phyloP scores from a whole-genome alignment of 345 rosid species.

The Euphorbia lathyris region DNA sequence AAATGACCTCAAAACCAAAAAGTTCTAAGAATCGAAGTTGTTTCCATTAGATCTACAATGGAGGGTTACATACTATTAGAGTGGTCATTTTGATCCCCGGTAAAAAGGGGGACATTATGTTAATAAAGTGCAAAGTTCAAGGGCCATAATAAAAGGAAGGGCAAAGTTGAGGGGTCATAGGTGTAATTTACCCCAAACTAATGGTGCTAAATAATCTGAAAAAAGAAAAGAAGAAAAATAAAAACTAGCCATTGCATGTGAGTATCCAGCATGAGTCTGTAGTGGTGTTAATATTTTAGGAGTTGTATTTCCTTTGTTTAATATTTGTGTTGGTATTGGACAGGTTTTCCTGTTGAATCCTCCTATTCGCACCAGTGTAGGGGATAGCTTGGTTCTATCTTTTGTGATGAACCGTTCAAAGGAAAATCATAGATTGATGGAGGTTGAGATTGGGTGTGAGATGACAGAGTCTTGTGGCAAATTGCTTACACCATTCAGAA shows the following conservation, averaged over 20 bases:
- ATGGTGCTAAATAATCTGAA: background rate
- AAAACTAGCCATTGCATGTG: background rate
- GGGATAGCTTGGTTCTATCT: conserved; percentile 54
- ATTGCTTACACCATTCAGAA: conserved; percentile 44
- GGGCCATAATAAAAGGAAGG: too few species aligned
- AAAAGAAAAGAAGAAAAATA: background rate
- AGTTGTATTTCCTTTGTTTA: conserved; percentile 7
- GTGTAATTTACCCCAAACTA: too few species aligned
- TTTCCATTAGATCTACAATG: too few species aligned
- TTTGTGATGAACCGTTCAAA: conserved; percentile 79
- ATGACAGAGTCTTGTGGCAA: conserved; percentile 52
- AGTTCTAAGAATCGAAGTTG: too few species aligned
- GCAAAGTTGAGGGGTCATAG: too few species aligned
- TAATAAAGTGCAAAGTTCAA: too few species aligned
- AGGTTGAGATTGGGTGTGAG: conserved; percentile 64
- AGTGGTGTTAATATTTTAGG: background rate
- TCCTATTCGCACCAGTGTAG: conserved; percentile 45
- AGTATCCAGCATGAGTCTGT: background rate
- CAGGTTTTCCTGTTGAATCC: conserved; percentile 77
- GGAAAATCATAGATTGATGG: conserved; percentile 89
- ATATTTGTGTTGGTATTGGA: conserved; percentile 12
- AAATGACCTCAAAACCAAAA: too few species aligned
- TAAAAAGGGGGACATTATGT: too few species aligned
- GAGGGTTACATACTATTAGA: too few species aligned
- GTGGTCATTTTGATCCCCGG: too few species aligned